Percentiles rank a stretch among this genome's conserved stretches.
Conservation (phyloP, 2,329 filamentous ascomycete species). For the Xylaria sp. region DNA sequence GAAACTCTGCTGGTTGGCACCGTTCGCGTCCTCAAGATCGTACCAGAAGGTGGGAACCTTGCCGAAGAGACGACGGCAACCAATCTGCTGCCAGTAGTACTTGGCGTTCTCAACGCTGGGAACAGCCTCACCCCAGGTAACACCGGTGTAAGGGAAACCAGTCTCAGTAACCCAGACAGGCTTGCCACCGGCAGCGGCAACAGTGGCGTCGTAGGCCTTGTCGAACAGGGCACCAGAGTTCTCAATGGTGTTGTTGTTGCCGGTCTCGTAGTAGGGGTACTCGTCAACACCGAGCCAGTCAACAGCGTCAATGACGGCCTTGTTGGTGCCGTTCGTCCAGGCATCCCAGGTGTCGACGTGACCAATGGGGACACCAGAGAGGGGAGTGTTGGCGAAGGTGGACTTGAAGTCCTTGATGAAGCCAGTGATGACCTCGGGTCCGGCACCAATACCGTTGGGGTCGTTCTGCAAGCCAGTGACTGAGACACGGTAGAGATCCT, state of each 20-base stretch:
- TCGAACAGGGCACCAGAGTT: constrained; percentile 41
- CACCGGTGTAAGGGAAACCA: constrained; percentile 49
- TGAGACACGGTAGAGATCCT: constrained; percentile 49
- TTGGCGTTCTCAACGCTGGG: constrained; percentile 44
- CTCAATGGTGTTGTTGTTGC: constrained; percentile 38
- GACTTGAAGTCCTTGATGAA: constrained; percentile 53
- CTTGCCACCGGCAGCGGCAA: constrained; percentile 48
- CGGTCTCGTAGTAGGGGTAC: constrained; percentile 49
- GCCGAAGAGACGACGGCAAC: constrained; percentile 27
- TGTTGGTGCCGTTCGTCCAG: constrained; percentile 46
- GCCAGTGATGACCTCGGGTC: constrained; percentile 45
- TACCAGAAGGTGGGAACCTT: constrained; percentile 33
- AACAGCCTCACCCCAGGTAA: constrained; percentile 41
- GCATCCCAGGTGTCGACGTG: constrained; percentile 54
- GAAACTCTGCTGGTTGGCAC: constrained; percentile 25
- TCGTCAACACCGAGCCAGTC: constrained; percentile 51
- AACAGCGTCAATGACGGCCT: constrained; percentile 44
- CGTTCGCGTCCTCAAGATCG: constrained; percentile 30
- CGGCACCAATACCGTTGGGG: constrained; percentile 29
- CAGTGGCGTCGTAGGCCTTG: constrained; percentile 30
- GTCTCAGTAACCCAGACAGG: constrained; percentile 60
- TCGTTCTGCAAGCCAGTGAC: constrained; percentile 26
- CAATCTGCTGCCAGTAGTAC: constrained; percentile 32
- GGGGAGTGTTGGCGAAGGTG: constrained; percentile 39
- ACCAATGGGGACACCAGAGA: constrained; percentile 39